Conservation (phyloP, 108 stramenopile species). For the Parietichytrium sp. region DNA sequence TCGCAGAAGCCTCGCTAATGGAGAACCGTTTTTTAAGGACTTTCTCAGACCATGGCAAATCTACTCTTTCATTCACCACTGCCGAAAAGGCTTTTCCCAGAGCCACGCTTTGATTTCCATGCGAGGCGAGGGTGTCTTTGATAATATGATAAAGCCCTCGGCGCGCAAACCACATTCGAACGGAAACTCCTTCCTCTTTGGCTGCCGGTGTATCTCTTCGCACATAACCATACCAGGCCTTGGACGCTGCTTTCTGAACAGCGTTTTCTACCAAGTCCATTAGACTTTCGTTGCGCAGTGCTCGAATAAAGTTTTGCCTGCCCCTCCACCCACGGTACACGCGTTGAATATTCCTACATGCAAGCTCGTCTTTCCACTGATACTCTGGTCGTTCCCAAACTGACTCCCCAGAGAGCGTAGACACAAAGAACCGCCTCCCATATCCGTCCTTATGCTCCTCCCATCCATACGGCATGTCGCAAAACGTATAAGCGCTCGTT, state of each 20-base stretch:
- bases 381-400: not conserved
- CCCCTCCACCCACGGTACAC: constrained; percentile 27
- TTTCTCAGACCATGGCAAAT: not conserved
- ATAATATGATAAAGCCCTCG: constrained; percentile 25
- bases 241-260: not conserved
- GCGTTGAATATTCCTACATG: not conserved
- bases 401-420: not conserved
- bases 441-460: not conserved
- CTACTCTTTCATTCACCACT: too few species aligned
- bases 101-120: not conserved
- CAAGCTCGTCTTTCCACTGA: not conserved
- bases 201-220: too few species aligned
- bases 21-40: not conserved
- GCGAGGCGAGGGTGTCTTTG: not conserved
- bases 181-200: not conserved
- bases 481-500: not conserved
- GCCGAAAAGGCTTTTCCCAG: too few species aligned
- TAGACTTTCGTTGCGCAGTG: not conserved
- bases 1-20: not conserved
- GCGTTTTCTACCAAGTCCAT: not conserved
- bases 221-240: not conserved
- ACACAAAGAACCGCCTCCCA: not conserved
- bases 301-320: not conserved
- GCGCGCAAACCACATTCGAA: constrained; percentile 10
- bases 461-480: constrained; percentile 3